These are phyloP conservation scores for Starmerella khaoyaiensis DNA, from an alignment of 805 yeast genomes.

Conservation along the genomic window DNA sequence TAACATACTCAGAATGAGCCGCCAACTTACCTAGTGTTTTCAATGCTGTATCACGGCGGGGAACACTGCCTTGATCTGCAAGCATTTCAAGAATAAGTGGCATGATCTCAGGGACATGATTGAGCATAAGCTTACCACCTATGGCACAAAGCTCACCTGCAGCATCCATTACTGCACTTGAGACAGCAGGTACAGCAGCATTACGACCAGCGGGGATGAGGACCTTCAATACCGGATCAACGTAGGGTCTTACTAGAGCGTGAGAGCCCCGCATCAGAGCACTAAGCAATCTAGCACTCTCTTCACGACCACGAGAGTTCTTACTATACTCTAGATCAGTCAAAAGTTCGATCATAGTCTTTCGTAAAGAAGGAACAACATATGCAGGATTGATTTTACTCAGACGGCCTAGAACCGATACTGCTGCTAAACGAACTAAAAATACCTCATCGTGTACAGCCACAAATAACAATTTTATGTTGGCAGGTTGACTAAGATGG, in stretches of 20 bases:
- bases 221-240: slow-evolving; percentile 79
- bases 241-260: slow-evolving; percentile 78
- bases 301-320: slow-evolving; percentile 66
- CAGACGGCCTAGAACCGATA: slow-evolving; percentile 68
- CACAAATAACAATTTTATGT: slow-evolving; percentile 70
- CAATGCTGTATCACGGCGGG: slow-evolving; percentile 80
- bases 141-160: slow-evolving; percentile 81
- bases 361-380: slow-evolving; percentile 83
- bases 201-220: slow-evolving; percentile 65
- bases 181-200: slow-evolving; percentile 55
- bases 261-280: slow-evolving; percentile 64
- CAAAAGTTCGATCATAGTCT: slow-evolving; percentile 68
- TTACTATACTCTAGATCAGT: slow-evolving; percentile 78
- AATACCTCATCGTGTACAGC: slow-evolving; percentile 86
- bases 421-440: slow-evolving; percentile 64
- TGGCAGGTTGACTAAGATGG: slow-evolving; percentile 86
- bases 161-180: slow-evolving; percentile 72
- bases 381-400: slow-evolving; percentile 87
- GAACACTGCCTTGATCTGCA: slow-evolving; percentile 82
- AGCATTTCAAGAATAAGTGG: slow-evolving; percentile 76
- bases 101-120: slow-evolving; percentile 65
- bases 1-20: slow-evolving; percentile 85
- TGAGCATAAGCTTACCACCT: slow-evolving; percentile 72
- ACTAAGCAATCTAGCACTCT: slow-evolving; percentile 64
- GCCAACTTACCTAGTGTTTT: slow-evolving; percentile 80